These are phyloP conservation scores for Entoloma clypeatum DNA, from an alignment of 1,284 basidiomycete species.

Conservation along the genomic window DNA sequence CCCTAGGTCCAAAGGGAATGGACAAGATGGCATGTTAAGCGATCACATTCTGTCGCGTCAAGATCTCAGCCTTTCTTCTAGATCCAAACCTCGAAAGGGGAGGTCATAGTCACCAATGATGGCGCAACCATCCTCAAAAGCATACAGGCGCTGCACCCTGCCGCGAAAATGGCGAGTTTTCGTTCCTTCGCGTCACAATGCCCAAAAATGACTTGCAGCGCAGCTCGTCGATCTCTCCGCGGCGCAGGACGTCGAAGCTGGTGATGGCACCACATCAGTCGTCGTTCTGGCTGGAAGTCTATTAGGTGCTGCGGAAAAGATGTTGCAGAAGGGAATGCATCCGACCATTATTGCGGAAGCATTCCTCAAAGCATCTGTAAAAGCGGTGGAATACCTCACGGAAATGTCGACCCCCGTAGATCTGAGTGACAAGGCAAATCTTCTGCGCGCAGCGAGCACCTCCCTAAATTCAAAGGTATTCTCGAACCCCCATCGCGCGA, in stretches of 20 bases:
- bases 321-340: constrained; percentile 96
- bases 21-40: constrained; percentile 88
- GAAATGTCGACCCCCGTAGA: constrained; percentile 94
- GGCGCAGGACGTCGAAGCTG: constrained; percentile 98
- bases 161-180: constrained; percentile 85
- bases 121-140: constrained; percentile 98
- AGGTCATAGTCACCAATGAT: constrained; percentile 98
- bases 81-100: constrained; percentile 97
- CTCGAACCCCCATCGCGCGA: constrained; percentile 1
- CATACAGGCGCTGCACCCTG: constrained; percentile 96
- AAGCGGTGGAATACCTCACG: constrained; percentile 92
- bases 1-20: constrained; percentile 97
- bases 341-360: constrained; percentile 97
- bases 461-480: constrained; percentile 93
- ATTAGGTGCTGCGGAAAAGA: constrained; percentile 93
- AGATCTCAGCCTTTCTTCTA: constrained; percentile 31
- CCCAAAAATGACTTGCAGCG: constrained; percentile 12
- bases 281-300: constrained; percentile 95
- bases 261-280: constrained; percentile 98
- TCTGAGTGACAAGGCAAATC: constrained; percentile 81
- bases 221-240: constrained; percentile 96
- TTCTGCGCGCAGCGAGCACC: constrained; percentile 92
- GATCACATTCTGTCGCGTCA: constrained; percentile 14
- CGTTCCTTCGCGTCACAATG: constrained; percentile 1
- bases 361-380: constrained; percentile 89